Conservation (phyloP, 441 rosid species). For the Aquilaria agallochum region DNA sequence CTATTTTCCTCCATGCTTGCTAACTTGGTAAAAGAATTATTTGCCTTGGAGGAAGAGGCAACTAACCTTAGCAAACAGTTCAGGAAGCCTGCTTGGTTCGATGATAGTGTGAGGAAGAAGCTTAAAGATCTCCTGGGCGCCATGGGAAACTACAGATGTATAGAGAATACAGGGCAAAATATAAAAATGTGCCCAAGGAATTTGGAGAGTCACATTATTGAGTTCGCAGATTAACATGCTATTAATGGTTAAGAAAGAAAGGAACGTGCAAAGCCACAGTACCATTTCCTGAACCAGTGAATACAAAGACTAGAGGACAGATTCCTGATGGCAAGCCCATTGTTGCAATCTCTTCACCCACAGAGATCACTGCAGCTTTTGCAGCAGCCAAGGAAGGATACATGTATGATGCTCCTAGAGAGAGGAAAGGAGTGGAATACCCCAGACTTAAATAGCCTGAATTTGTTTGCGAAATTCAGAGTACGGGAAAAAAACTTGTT, state of each 20-base stretch:
- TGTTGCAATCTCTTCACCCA: slow-evolving; percentile 86
- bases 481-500: neutral
- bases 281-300: slow-evolving; percentile 93
- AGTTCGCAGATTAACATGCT: slow-evolving; percentile 6
- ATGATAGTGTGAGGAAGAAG: slow-evolving; percentile 91
- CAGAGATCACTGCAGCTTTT: slow-evolving; percentile 82
- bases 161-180: too few relatives aligned
- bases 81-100: slow-evolving; percentile 70
- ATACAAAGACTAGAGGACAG: slow-evolving; percentile 85
- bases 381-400: slow-evolving; percentile 90
- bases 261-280: slow-evolving; percentile 9
- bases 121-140: slow-evolving; percentile 92
- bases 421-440: slow-evolving; percentile 84
- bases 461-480: slow-evolving; percentile 2
- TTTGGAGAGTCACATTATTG: neutral
- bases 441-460: slow-evolving; percentile 83
- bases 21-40: too few relatives aligned
- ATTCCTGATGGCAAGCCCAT: slow-evolving; percentile 79
- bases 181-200: neutral
- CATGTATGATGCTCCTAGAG: slow-evolving; percentile 84
- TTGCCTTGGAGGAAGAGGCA: neutral
- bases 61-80: slow-evolving; percentile 60
- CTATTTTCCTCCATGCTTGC: too few relatives aligned
- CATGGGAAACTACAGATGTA: slow-evolving; percentile 56
- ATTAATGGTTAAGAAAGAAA: neutral